These are phyloP conservation scores for Musa itinerans DNA, from an alignment of 176 grass and related monocot genomes.

Conservation along the genomic window DNA sequence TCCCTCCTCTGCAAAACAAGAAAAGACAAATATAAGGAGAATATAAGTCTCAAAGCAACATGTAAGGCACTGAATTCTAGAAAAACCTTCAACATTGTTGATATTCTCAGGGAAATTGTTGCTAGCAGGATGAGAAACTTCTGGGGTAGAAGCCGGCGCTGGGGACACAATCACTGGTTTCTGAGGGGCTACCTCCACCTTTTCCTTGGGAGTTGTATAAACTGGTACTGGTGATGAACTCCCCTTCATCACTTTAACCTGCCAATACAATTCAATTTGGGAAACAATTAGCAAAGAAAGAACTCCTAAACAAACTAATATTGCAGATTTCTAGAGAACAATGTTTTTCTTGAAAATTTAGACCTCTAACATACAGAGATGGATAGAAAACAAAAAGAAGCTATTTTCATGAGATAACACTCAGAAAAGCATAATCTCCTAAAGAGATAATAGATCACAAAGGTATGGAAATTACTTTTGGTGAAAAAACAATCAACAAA, in stretches of 20 bases:
- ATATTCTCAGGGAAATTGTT: slow-evolving; percentile 32
- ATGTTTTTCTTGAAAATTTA: too few species aligned
- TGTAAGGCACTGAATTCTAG: slow-evolving; percentile 2
- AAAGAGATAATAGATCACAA: too few species aligned
- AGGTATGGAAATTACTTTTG: neutral
- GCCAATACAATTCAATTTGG: slow-evolving; percentile 1
- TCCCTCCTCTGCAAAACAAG: slow-evolving; percentile 14
- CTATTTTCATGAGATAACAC: too few species aligned
- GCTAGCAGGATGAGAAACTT: slow-evolving; percentile 26
- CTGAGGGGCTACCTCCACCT: slow-evolving; percentile 24
- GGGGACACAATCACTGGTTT: slow-evolving; percentile 15
- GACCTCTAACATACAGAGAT: neutral
- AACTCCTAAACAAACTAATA: neutral
- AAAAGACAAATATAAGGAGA: neutral
- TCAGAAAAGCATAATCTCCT: too few species aligned
- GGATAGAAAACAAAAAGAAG: neutral
- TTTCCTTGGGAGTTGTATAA: slow-evolving; percentile 29
- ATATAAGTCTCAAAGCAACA: neutral
- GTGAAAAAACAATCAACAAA: neutral
- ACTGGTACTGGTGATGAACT: slow-evolving; percentile 19
- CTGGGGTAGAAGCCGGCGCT: slow-evolving; percentile 14
- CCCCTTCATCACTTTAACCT: slow-evolving; percentile 77
- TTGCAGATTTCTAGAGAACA: too few species aligned
- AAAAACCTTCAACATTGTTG: slow-evolving; percentile 46
- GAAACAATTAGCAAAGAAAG: slow-evolving; percentile 8